Percentiles rank a stretch among this genome's conserved stretches.
Evolutionary conservation across 805 yeast genomes (phyloP).

Genomic region (Candida broadrunensis): DNA sequence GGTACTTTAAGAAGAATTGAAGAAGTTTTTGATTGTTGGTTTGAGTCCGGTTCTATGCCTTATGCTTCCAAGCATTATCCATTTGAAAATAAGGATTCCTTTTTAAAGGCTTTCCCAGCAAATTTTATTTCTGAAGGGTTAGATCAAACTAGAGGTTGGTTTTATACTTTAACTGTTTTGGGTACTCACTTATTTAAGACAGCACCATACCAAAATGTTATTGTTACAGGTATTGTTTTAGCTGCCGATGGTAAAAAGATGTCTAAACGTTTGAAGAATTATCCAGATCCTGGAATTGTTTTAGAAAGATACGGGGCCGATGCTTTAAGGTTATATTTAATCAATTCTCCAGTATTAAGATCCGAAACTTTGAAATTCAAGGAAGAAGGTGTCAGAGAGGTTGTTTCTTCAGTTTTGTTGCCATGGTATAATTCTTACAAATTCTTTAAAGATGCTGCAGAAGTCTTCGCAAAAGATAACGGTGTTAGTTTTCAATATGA

Average conservation of each 20-base stretch:
- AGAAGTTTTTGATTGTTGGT: slow-evolving; percentile 99
- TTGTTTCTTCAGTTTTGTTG: slow-evolving; percentile 88
- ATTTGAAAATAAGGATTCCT: slow-evolving; percentile 75
- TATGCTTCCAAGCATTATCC: slow-evolving; percentile 97
- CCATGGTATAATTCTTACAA: slow-evolving; percentile 99
- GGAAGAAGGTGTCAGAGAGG: slow-evolving; percentile 98
- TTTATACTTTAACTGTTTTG: slow-evolving; percentile 90
- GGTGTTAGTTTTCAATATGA: slow-evolving; percentile 72
- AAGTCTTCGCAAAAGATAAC: slow-evolving; percentile 73
- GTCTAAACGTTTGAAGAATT: slow-evolving; percentile 97
- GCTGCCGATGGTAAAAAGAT: slow-evolving; percentile 99
- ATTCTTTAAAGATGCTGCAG: slow-evolving; percentile 93
- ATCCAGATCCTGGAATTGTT: slow-evolving; percentile 88
- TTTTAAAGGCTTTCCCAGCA: slow-evolving; percentile 83
- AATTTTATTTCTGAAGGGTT: slow-evolving; percentile 98
- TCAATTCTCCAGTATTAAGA: slow-evolving; percentile 94
- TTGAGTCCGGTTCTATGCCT: slow-evolving; percentile 99
- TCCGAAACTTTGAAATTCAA: slow-evolving; percentile 96
- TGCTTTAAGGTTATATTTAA: slow-evolving; percentile 91
- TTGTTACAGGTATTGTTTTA: slow-evolving; percentile 93
- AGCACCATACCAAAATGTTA: slow-evolving; percentile 93
- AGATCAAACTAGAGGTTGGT: slow-evolving; percentile 99
- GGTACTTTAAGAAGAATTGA: slow-evolving; percentile 87
- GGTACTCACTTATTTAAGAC: slow-evolving; percentile 92
- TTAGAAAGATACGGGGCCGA: slow-evolving; percentile 94